These are phyloP conservation scores for Hibiscus trionum DNA, from an alignment of 345 rosid genomes.

Conservation along the genomic window DNA sequence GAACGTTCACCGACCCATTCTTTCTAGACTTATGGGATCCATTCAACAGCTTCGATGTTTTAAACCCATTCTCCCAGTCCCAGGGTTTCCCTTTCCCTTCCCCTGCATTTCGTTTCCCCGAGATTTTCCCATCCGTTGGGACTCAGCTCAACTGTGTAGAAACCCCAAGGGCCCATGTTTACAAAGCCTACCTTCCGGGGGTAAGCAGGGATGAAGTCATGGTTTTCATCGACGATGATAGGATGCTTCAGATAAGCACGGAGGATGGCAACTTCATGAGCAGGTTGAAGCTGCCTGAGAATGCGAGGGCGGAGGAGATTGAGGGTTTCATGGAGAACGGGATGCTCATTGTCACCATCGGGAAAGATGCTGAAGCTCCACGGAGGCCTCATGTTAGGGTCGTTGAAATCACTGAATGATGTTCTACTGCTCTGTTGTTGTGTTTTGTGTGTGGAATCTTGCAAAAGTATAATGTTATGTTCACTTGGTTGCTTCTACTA, in stretches of 20 bases:
- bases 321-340: slow-evolving; percentile 13
- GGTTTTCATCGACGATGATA: slow-evolving; percentile 8
- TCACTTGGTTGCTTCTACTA: background rate
- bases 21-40: slow-evolving; percentile 3
- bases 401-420: slow-evolving; percentile 8
- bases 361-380: background rate
- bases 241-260: slow-evolving; percentile 12
- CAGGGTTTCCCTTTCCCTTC: background rate
- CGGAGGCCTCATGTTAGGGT: background rate
- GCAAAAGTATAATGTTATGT: background rate
- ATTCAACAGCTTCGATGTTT: background rate
- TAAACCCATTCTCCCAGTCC: background rate
- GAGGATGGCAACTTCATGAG: slow-evolving; percentile 6
- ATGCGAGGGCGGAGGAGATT: slow-evolving; percentile 5
- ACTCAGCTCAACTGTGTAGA: slow-evolving; percentile 6
- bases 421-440: background rate
- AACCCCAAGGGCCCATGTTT: slow-evolving; percentile 11
- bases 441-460: background rate
- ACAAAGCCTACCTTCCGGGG: slow-evolving; percentile 8
- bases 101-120: background rate
- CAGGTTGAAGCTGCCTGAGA: slow-evolving; percentile 12
- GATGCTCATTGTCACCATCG: slow-evolving; percentile 5
- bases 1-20: background rate
- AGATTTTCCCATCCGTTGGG: background rate
- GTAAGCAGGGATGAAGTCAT: slow-evolving; percentile 2